phyloP scores from a whole-genome alignment of 1,139 yeast species.

The Insectozyma bohioensis region DNA sequence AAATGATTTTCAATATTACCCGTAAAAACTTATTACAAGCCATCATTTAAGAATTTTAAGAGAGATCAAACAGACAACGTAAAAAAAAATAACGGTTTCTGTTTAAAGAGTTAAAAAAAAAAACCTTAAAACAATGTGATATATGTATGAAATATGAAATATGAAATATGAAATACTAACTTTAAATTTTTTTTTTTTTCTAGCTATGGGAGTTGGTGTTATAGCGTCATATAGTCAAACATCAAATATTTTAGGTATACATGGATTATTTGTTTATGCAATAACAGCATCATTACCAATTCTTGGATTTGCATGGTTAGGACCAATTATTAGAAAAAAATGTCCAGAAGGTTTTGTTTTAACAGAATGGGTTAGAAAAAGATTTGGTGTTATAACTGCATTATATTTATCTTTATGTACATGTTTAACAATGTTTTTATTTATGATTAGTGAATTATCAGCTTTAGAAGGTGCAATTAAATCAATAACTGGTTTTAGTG shows the following conservation, averaged over 20 bases:
- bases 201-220: conserved; percentile 91
- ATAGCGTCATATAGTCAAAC: conserved; percentile 83
- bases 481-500: conserved; percentile 75
- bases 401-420: conserved; percentile 80
- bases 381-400: conserved; percentile 74
- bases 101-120: no score
- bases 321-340: conserved; percentile 73
- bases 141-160: no score
- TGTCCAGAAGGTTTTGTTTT: conserved; percentile 91
- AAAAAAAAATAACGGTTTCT: no score
- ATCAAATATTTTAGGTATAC: conserved; percentile 82
- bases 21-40: no score
- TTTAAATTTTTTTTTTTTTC: conserved; percentile 9
- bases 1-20: no score
- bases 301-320: conserved; percentile 74
- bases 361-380: conserved; percentile 90
- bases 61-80: no score
- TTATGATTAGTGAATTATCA: conserved; percentile 84
- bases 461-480: conserved; percentile 76
- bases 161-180: no score
- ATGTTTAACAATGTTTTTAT: conserved; percentile 79
- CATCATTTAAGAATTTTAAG: no score
- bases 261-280: conserved; percentile 82
- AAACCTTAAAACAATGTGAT: no score
- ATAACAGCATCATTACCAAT: conserved; percentile 84